These are phyloP conservation scores for Gossypium trilobum DNA, from an alignment of 441 rosid genomes.

Conservation along the genomic window DNA sequence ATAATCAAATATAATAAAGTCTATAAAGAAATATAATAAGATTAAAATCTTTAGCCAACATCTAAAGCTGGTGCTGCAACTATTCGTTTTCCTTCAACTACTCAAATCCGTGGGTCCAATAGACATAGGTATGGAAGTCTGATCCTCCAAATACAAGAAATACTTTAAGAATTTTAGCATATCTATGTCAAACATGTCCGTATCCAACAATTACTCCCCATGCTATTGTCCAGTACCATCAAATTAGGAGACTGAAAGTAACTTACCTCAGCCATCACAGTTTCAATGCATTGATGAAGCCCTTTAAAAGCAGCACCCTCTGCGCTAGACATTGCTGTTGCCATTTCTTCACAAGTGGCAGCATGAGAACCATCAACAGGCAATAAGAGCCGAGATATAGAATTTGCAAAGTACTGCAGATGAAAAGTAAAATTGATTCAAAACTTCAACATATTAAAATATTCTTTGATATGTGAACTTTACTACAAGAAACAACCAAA, in stretches of 20 bases:
- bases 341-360: constrained; percentile 98
- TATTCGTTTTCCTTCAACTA: background rate
- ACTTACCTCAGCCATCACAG: constrained; percentile 96
- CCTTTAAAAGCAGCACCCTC: constrained; percentile 97
- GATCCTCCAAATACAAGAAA: background rate
- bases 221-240: constrained; percentile 13
- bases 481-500: constrained; percentile 13
- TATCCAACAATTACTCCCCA: background rate
- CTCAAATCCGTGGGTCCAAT: background rate
- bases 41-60: background rate
- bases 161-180: background rate
- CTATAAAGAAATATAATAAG: background rate
- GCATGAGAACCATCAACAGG: constrained; percentile 99
- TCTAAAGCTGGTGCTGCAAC: background rate
- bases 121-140: background rate
- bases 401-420: constrained; percentile 85
- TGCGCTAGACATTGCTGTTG: constrained; percentile 90
- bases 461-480: constrained; percentile 12
- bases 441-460: background rate
- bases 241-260: constrained; percentile 18
- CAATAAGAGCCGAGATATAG: constrained; percentile 86
- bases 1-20: background rate
- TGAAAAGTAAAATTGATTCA: constrained; percentile 18
- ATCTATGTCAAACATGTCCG: background rate
- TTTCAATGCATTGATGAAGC: constrained; percentile 97